Base-by-base conservation (phyloP, 345 rosid species). In the Eucalyptus regnans region DNA sequence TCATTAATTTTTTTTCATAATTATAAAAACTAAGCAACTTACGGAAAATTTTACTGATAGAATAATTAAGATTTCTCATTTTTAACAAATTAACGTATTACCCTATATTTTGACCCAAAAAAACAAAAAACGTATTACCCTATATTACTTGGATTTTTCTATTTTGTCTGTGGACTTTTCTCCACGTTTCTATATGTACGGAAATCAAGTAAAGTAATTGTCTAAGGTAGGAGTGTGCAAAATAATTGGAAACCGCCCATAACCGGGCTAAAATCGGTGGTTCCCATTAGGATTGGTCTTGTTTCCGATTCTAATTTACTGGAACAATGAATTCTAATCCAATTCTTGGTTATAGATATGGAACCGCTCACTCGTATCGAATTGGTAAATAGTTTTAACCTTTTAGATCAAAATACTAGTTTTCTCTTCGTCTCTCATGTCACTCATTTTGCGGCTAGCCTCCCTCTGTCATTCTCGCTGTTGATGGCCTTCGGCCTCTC, bases 321-420 rank as follows among this genome's bases (percentile, higher is more conserved):
- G 7, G 23, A 52, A 52, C 9, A 18, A 2, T 52, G 2, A 3
- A 52, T 52, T 17, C 9, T 18, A 52, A 52, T 52, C 9, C 9
- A 52, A 52, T 52, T 3, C 9, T 52, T 7, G 8, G 12, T 23
- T 23, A 3, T 22, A 56, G 3, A 23, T 56, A 12, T 23, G 29
- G 5, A 56, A 56, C 5, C 1, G 29, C 3, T 1, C 29, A 56
- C 23, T 52, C 6, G 3, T 1, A 23, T 20, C 0, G 0, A 20
- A 8, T 0, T 9, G 0, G 1, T 25, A 37, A 37, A 37, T 37
- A 11, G n/a, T 58, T 58, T 58, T 25, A 58, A 3, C 14, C 10
- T 58, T 25, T 58, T 11, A 58, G 1, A 58, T 58, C 66, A 58
- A 58, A 58, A 58, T 25, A n/a, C n/a, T 58, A 25, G 3, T 58